Evolutionary conservation across 106 monocot species (phyloP).

Genomic region (Xerophyta viscosa): DNA sequence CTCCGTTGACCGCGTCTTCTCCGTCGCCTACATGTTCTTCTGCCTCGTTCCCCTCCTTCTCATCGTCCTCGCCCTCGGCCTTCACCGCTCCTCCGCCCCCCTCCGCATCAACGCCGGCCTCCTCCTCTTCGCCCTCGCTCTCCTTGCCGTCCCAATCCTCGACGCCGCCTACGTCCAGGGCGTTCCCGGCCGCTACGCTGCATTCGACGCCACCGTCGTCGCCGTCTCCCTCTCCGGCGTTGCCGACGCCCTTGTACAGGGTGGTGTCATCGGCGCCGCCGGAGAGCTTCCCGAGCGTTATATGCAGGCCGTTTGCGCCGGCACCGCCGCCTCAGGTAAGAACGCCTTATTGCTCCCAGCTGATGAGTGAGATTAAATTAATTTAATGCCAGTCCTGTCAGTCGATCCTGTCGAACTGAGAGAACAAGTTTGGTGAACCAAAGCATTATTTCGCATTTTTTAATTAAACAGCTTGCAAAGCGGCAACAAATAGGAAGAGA

Average conservation of each 20-base stretch:
- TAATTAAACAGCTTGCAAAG: no score
- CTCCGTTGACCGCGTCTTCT: conserved; percentile 82
- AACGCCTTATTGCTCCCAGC: not conserved
- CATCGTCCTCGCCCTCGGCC: conserved; percentile 46
- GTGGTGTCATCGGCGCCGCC: conserved; percentile 67
- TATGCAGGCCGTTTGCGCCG: conserved; percentile 82
- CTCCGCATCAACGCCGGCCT: conserved; percentile 73
- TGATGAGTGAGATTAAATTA: not conserved
- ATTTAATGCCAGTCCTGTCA: no score
- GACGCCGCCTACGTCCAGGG: conserved; percentile 56
- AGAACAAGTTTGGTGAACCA: no score
- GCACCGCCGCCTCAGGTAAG: conserved; percentile 92
- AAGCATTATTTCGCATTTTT: no score
- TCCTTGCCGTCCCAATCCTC: conserved; percentile 55
- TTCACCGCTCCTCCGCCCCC: conserved; percentile 31
- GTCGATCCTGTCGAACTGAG: not conserved
- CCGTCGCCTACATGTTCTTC: conserved; percentile 71
- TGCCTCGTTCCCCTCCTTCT: conserved; percentile 54
- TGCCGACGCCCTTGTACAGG: conserved; percentile 68
- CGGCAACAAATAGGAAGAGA: no score
- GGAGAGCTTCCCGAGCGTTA: conserved; percentile 78
- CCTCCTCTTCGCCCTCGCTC: conserved; percentile 37
- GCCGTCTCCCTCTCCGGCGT: conserved; percentile 46
- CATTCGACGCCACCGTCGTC: conserved; percentile 53
- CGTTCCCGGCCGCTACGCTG: conserved; percentile 30